Evolutionary conservation across 2,329 filamentous ascomycete species (phyloP).

Genomic region (Trichothecium sympodiale): DNA sequence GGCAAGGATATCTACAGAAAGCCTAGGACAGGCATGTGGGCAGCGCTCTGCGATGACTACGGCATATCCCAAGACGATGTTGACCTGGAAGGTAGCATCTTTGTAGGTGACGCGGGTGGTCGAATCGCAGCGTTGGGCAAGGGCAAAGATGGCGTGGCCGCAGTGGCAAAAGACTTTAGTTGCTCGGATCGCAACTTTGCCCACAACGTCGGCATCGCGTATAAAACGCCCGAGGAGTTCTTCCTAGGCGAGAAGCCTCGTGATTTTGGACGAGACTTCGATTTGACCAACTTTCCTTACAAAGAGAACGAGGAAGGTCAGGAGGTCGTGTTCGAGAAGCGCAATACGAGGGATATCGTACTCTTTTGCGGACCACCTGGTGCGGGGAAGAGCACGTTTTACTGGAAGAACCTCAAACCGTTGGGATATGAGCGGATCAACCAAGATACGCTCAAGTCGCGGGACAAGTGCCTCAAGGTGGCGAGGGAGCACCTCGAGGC

Average conservation of each 20-base stretch:
- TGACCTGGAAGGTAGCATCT: constrained; percentile 64
- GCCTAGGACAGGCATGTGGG: constrained; percentile 84
- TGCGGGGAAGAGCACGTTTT: constrained; percentile 87
- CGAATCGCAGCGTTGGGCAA: constrained; percentile 30
- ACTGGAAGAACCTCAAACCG: constrained; percentile 64
- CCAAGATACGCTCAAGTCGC: constrained; percentile 75
- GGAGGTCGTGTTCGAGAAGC: constrained; percentile 43
- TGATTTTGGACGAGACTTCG: constrained; percentile 59
- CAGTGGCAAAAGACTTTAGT: constrained; percentile 45
- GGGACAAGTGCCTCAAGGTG: constrained; percentile 59
- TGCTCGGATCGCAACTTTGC: constrained; percentile 71
- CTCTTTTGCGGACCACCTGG: constrained; percentile 83
- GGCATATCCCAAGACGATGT: constrained; percentile 45
- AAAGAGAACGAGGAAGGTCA: constrained; percentile 12
- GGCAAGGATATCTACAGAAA: constrained; percentile 75
- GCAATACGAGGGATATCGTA: constrained; percentile 60
- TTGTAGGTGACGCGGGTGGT: constrained; percentile 78
- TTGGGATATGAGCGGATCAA: constrained; percentile 78
- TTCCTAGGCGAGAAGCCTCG: constrained; percentile 61
- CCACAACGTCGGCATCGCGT: constrained; percentile 68
- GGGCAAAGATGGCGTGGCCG: constrained; percentile 10
- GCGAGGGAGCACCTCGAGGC: constrained; percentile 54
- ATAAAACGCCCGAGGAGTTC: constrained; percentile 84
- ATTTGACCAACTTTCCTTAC: constrained; percentile 49
- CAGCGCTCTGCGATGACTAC: constrained; percentile 46